Conservation (phyloP, 345 rosid species). For the Aegle marmelos region DNA sequence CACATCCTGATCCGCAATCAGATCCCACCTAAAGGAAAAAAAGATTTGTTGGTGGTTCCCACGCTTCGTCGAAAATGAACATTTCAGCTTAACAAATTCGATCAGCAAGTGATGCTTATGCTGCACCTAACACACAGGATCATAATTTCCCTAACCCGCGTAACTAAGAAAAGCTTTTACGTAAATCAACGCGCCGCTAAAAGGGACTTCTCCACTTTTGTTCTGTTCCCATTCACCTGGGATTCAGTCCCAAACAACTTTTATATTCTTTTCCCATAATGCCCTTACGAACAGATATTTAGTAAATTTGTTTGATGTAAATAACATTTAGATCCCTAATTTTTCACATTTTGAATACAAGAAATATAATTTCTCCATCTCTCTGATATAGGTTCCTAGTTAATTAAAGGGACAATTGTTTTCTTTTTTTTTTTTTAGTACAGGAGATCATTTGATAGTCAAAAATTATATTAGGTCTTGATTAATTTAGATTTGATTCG, state of each 20-base stretch:
- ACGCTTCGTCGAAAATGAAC: background rate
- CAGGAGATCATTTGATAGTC: too few species aligned
- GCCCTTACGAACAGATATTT: background rate
- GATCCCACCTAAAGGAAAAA: background rate
- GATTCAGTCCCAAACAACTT: background rate
- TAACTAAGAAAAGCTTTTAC: background rate
- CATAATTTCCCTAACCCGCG: background rate
- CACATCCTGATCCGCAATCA: background rate
- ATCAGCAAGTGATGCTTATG: background rate
- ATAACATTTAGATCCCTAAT: background rate
- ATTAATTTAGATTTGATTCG: too few species aligned
- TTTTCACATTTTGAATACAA: background rate
- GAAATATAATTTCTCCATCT: too few species aligned
- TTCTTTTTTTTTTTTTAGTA: too few species aligned
- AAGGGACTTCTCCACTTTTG: background rate
- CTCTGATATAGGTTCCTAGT: too few species aligned
- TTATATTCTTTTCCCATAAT: background rate
- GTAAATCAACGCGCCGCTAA: background rate
- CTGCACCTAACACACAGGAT: constrained; percentile 3
- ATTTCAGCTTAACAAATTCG: background rate
- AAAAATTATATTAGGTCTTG: too few species aligned
- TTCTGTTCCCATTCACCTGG: constrained; percentile 9
- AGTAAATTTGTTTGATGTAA: background rate
- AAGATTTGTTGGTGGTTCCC: background rate
- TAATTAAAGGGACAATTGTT: too few species aligned